A percentile compares a stretch with the other conserved stretches of the same genome.
phyloP scores from a whole-genome alignment of 192 early-diverging fungal species.

The Rhizophagus prolifer region DNA sequence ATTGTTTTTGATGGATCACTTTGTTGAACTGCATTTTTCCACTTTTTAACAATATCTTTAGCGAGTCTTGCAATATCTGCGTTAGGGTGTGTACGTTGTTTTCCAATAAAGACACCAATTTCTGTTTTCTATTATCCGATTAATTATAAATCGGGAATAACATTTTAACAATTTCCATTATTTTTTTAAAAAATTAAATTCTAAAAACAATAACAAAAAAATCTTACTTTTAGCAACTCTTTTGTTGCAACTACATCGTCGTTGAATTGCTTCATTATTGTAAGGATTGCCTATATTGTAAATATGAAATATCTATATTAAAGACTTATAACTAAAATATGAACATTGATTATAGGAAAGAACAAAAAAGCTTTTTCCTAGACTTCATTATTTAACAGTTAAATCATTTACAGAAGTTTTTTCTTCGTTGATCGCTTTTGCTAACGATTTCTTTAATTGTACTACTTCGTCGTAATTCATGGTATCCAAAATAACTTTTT shows the following conservation, averaged over 20 bases:
- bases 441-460: constrained; percentile 3
- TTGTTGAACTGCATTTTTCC: constrained; percentile 73
- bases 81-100: constrained; percentile 65
- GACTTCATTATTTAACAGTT: too few relatives aligned
- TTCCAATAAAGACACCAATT: constrained; percentile 76
- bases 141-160: constrained; percentile 1
- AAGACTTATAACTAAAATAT: too few relatives aligned
- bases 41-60: constrained; percentile 75
- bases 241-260: constrained; percentile 9
- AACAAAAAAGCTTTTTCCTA: too few relatives aligned
- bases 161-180: too few relatives aligned
- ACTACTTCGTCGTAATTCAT: constrained; percentile 21
- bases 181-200: not conserved
- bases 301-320: not conserved
- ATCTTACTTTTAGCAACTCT: constrained; percentile 15
- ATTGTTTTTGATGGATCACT: constrained; percentile 19
- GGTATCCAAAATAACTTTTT: not conserved
- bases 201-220: not conserved
- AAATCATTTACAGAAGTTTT: constrained; percentile 2
- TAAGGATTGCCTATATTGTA: not conserved
- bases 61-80: constrained; percentile 57
- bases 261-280: constrained; percentile 8
- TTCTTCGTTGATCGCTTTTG: not conserved
- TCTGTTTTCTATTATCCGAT: constrained; percentile 62
- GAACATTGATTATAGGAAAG: not conserved